phyloP scores from a whole-genome alignment of 2,329 filamentous ascomycete genomes.

The Cryphonectria naterciae region DNA sequence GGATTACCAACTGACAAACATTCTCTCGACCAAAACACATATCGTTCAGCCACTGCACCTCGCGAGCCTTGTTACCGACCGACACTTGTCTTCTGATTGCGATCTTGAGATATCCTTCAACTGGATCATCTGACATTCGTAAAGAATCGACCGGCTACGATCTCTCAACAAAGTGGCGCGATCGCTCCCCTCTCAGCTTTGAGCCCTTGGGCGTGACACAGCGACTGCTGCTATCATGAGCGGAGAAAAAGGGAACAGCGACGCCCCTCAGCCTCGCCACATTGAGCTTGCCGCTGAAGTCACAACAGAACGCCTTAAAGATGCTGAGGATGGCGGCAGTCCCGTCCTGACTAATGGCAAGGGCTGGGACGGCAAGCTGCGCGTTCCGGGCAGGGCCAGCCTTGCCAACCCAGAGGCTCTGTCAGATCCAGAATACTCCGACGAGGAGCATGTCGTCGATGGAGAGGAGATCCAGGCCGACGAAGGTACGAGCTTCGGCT shows the following conservation, averaged over 20 bases:
- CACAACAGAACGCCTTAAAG: slow-evolving; percentile 41
- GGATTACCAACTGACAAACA: slow-evolving; percentile 11
- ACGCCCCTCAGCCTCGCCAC: slow-evolving; percentile 45
- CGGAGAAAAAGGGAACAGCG: slow-evolving; percentile 41
- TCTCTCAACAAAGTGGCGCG: not conserved
- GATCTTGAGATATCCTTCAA: not conserved
- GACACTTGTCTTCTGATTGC: not conserved
- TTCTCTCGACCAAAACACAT: not conserved
- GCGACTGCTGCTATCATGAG: slow-evolving; percentile 43
- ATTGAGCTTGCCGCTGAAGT: slow-evolving; percentile 55
- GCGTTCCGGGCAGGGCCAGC: slow-evolving; percentile 70
- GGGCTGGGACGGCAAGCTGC: slow-evolving; percentile 84
- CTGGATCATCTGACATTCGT: too few species aligned
- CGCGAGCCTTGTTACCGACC: not conserved
- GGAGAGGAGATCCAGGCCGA: slow-evolving; percentile 80
- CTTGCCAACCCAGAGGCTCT: slow-evolving; percentile 80
- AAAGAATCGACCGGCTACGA: not conserved
- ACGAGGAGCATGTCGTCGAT: slow-evolving; percentile 66
- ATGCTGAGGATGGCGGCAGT: slow-evolving; percentile 44
- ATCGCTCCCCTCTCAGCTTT: not conserved
- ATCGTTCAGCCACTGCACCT: not conserved
- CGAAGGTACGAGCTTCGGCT: slow-evolving; percentile 61
- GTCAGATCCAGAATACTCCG: slow-evolving; percentile 84
- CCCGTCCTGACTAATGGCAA: slow-evolving; percentile 61
- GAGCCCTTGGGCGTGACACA: slow-evolving; percentile 2